Evolutionary conservation across 1,139 yeast species (phyloP), one percentile per base, ranked within the genome.

Genomic region (Candida sp.): DNA sequence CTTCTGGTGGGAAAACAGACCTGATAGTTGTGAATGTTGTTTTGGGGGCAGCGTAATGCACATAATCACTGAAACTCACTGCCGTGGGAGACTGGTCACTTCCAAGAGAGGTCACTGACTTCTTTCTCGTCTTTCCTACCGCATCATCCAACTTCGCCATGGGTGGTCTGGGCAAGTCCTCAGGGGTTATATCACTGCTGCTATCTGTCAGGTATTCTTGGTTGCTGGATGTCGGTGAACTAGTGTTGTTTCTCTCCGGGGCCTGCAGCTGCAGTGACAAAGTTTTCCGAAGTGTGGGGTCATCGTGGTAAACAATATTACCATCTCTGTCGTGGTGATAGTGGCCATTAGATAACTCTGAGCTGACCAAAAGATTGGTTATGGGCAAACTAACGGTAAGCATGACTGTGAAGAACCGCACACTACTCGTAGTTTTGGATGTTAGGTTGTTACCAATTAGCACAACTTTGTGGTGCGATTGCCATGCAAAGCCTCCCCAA

Each of bases 11-110:
- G 56, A 87, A 85, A 0, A 86, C 86, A 0, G 91, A 83, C 48
- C 85, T 74, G 40, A 85, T 84, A 2, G 88, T 83, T 23, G 89
- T 84, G 58, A 85, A 80, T 52, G 83, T 85, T 6, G 85, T 73
- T 35, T 84, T 83, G 1, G 93, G 93, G 0, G 92, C 90, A 30
- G 87, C 85, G 63, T 88, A 88, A 58, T 85, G 85, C n/a, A 89
- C 86, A 61, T 88, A 88, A 35, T 84, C 90, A 53, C 81, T 86
- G 63, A 88, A 88, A 50, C 78, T 72, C 31, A 74, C 73, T 7
- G 76, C 60, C 6, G 61, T 53, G 3, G 65, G 67, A 43, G 49
- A 56, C 50, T 54, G 54, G 17, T 46, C 57, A 34, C 48, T 55
- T 6, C 60, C 54, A 1, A 50, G 22, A 6, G 64, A 54, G 11